A percentile compares a stretch with the other conserved stretches of the same genome.
Conservation (phyloP, 176 grass and related monocot genomes). For the Zizania latifolia region DNA sequence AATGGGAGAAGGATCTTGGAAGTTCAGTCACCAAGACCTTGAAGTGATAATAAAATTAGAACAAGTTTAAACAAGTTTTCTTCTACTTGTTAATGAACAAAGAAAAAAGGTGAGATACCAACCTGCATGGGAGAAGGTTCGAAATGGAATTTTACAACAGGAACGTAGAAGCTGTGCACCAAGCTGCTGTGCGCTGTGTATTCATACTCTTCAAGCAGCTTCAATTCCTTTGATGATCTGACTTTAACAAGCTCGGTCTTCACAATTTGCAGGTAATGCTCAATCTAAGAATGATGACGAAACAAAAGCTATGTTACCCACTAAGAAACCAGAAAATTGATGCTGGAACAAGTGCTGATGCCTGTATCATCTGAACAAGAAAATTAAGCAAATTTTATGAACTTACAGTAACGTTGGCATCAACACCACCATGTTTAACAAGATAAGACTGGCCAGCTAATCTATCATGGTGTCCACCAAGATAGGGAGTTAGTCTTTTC, state of each 20-base stretch:
- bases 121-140: slow-evolving; percentile 99
- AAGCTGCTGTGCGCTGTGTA: slow-evolving; percentile 97
- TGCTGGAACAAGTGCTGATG: background rate
- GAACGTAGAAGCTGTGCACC: slow-evolving; percentile 81
- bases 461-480: slow-evolving; percentile 69
- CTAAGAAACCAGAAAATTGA: slow-evolving; percentile 6
- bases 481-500: slow-evolving; percentile 74
- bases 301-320: slow-evolving; percentile 15
- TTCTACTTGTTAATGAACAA: background rate
- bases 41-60: slow-evolving; percentile 31
- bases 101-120: background rate
- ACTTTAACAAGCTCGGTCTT: slow-evolving; percentile 70
- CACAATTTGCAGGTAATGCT: slow-evolving; percentile 98
- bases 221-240: slow-evolving; percentile 53
- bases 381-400: background rate
- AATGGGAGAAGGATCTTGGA: slow-evolving; percentile 89
- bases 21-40: slow-evolving; percentile 84
- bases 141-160: slow-evolving; percentile 96
- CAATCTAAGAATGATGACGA: slow-evolving; percentile 66
- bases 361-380: background rate
- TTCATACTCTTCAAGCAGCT: slow-evolving; percentile 95
- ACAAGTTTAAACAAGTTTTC: slow-evolving; percentile 1
- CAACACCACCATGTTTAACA: slow-evolving; percentile 50
- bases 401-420: slow-evolving; percentile 93
- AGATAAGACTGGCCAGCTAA: slow-evolving; percentile 74